These are phyloP conservation scores for Fusarium dimerum DNA, from an alignment of 2,329 filamentous ascomycete species.

Conservation along the genomic window DNA sequence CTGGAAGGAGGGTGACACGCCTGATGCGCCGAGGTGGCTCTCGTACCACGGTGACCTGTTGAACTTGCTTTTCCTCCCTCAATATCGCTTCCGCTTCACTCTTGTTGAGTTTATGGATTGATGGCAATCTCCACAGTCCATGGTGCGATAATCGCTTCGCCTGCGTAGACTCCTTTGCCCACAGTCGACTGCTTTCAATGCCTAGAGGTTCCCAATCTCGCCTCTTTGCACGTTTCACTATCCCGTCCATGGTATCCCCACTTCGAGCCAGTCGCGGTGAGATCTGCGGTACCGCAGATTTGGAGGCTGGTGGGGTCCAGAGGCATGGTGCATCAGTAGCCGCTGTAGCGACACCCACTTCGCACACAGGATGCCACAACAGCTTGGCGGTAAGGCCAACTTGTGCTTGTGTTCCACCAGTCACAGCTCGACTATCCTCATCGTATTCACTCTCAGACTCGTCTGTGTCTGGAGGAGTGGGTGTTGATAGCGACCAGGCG, in stretches of 20 bases:
- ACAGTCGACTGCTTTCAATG: constrained; percentile 25
- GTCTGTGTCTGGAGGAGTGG: constrained; percentile 57
- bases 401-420: constrained; percentile 13
- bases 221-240: constrained; percentile 7
- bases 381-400: constrained; percentile 19
- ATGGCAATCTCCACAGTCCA: constrained; percentile 23
- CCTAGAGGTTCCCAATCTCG: constrained; percentile 16
- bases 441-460: constrained; percentile 44
- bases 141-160: constrained; percentile 5
- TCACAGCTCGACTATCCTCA: constrained; percentile 16
- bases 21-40: constrained; percentile 56
- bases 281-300: constrained; percentile 8
- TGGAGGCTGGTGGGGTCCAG: constrained; percentile 21
- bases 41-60: constrained; percentile 47
- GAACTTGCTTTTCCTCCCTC: constrained; percentile 2
- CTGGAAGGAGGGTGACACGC: constrained; percentile 60
- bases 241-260: constrained; percentile 5
- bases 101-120: background rate
- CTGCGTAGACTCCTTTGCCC: constrained; percentile 15
- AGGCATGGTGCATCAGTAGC: constrained; percentile 17
- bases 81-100: constrained; percentile 13
- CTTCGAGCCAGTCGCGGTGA: constrained; percentile 7
- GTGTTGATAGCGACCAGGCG: constrained; percentile 19
- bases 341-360: constrained; percentile 5
- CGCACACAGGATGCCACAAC: constrained; percentile 24